Base-by-base conservation (phyloP, 768 basidiomycete species). In the Pilatotrama ljubarskyi region DNA sequence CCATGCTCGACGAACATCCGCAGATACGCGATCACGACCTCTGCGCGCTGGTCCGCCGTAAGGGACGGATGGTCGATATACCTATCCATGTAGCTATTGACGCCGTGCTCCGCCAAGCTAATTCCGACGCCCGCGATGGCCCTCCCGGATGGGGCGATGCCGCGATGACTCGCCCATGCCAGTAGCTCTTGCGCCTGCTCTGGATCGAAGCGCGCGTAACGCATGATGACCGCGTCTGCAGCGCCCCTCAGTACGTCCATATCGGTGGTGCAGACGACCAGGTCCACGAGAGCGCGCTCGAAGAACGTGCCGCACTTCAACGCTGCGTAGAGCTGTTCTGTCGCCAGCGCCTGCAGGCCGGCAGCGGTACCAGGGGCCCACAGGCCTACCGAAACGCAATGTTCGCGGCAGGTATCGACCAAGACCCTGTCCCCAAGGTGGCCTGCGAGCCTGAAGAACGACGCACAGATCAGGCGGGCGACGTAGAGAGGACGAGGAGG, bases 381-480 rank as follows among this genome's bases (percentile, higher is more conserved):
- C 2, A 66, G 35, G 1, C 35, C 35, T 13, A 35, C 36, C 0
- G 46, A 10, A 20, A 22, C 26, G 49, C 53, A 59, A 40, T 48
- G 55, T 10, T 53, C 40, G 8, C 36, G 59, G 29, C 60, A 65
- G 3, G 18, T 43, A 13, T 64, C 63, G 11, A 60, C 38, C 6
- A 68, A 35, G 1, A 41, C 7, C 37, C 25, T 44, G 47, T 66
- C 61, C 29, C 54, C 40, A 17, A 63, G 35, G 13, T 42, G 50
- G 2, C 68, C 65, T 5, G 64, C 68, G 43, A 69, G 50, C 32
- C 55, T 54, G 37, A 69, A 26, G 53, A 70, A 66, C 6, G 68
- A 63, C 1, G 62, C 58, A 37, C 52, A 57, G 29, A 69, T 66
- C 22, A 49, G n/a, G 3, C 61, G 52, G 1, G 60, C 14, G 9